Percentiles rank a stretch among this genome's conserved stretches.
Evolutionary conservation across 805 yeast species (phyloP).

Genomic region (Wickerhamiella azyma): DNA sequence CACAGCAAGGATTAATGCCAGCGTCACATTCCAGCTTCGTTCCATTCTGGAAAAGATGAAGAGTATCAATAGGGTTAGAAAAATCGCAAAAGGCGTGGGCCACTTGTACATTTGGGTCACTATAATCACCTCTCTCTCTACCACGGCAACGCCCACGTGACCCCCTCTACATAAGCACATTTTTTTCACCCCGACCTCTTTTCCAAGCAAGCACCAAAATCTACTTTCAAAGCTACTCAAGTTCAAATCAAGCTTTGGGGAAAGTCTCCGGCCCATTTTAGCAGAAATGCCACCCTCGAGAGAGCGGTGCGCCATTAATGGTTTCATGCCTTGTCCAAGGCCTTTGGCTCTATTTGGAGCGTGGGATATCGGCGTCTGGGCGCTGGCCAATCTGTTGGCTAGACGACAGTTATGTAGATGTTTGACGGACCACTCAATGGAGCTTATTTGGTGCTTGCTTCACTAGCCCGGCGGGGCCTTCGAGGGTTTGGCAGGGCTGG

Average conservation of each 20-base stretch:
- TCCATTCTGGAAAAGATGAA: too few species aligned
- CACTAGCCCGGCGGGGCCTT: conserved; percentile 6
- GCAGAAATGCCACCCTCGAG: conserved; percentile 19
- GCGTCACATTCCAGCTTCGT: too few species aligned
- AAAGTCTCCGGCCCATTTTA: conserved; percentile 24
- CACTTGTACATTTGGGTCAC: too few species aligned
- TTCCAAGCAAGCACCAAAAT: conserved; percentile 12
- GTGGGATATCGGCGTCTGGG: conserved; percentile 10
- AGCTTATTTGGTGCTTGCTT: conserved; percentile 21
- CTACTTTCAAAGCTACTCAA: conserved; percentile 23
- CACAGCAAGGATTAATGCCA: too few species aligned
- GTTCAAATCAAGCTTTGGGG: conserved; percentile 23
- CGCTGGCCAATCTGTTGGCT: conserved; percentile 17
- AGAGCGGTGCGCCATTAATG: neutral
- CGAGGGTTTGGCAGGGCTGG: neutral
- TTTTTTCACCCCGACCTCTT: neutral
- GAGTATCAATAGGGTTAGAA: too few species aligned
- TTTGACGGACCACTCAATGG: conserved; percentile 21
- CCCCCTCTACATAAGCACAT: neutral
- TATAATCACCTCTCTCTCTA: neutral
- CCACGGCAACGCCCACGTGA: neutral
- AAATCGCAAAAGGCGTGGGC: too few species aligned
- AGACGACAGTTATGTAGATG: conserved; percentile 23
- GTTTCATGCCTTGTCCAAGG: conserved; percentile 10
- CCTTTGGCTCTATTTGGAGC: conserved; percentile 10